A percentile compares a stretch with the other conserved stretches of the same genome.
Evolutionary conservation across 805 yeast genomes (phyloP).

Genomic region (Cyberlindnera nakhonratchasimensis): DNA sequence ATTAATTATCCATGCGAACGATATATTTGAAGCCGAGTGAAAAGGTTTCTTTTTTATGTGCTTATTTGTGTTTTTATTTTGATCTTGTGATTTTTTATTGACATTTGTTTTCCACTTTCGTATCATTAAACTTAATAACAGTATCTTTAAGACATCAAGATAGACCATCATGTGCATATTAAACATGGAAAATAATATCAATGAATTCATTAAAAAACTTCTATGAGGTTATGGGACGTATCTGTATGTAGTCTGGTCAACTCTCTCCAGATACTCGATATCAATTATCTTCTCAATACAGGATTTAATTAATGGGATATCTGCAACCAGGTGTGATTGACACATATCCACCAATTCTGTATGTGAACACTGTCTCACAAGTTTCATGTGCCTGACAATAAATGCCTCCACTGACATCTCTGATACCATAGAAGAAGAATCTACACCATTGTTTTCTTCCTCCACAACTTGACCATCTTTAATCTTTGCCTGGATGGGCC

Average conservation of each 20-base stretch:
- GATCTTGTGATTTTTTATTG: background rate
- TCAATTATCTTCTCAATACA: slow-evolving; percentile 12
- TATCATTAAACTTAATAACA: background rate
- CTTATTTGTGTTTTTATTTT: background rate
- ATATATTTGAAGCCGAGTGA: slow-evolving; percentile 65
- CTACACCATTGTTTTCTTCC: slow-evolving; percentile 5
- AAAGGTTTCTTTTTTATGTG: background rate
- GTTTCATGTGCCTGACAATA: slow-evolving; percentile 22
- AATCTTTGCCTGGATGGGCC: slow-evolving; percentile 20
- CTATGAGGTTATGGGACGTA: slow-evolving; percentile 18
- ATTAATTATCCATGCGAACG: slow-evolving; percentile 76
- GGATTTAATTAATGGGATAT: slow-evolving; percentile 10
- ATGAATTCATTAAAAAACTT: no score
- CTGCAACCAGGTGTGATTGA: slow-evolving; percentile 8
- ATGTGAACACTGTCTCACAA: slow-evolving; percentile 12
- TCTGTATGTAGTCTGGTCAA: slow-evolving; percentile 10
- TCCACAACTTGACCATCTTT: slow-evolving; percentile 16
- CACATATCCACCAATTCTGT: slow-evolving; percentile 13
- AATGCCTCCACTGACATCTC: slow-evolving; percentile 18
- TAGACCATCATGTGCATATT: no score
- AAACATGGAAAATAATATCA: no score
- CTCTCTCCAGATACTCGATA: slow-evolving; percentile 15
- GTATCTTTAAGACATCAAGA: no score
- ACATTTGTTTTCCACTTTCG: background rate
- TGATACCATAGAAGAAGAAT: background rate